These are phyloP conservation scores for Phanerochaete sordida DNA, from an alignment of 768 basidiomycete species.

Conservation along the genomic window DNA sequence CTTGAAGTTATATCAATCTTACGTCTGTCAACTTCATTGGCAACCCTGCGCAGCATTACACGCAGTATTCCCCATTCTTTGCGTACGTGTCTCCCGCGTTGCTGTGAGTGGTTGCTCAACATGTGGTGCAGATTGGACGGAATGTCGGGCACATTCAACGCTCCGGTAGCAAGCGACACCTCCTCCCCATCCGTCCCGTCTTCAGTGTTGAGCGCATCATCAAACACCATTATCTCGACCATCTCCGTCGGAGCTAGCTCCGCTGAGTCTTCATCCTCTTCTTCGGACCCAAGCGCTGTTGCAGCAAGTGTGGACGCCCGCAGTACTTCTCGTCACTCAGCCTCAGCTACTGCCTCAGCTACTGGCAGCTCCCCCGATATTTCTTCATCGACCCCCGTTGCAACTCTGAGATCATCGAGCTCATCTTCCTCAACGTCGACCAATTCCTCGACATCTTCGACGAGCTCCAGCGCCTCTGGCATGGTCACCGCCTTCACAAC, in stretches of 20 bases:
- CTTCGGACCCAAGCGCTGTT: no score
- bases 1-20: slow-evolving; percentile 59
- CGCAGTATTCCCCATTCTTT: slow-evolving; percentile 49
- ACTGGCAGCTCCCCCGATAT: background rate
- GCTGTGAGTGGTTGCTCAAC: slow-evolving; percentile 4
- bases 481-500: background rate
- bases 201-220: slow-evolving; percentile 22
- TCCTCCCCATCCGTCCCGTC: slow-evolving; percentile 39
- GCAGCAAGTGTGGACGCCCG: no score
- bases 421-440: no score
- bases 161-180: slow-evolving; percentile 47
- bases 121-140: slow-evolving; percentile 40
- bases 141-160: slow-evolving; percentile 58
- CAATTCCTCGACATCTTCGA: no score
- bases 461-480: background rate
- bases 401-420: no score
- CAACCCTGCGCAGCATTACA: slow-evolving; percentile 11
- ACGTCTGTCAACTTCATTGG: slow-evolving; percentile 34
- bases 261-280: background rate
- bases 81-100: slow-evolving; percentile 20
- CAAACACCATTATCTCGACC: slow-evolving; percentile 15
- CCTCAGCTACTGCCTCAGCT: background rate
- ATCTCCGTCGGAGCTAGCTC: slow-evolving; percentile 33
- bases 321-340: no score
- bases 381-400: background rate